Percentiles rank a stretch among this genome's conserved stretches.
phyloP scores from a whole-genome alignment of 306 rosid genomes.

The Alnus glutinosa region DNA sequence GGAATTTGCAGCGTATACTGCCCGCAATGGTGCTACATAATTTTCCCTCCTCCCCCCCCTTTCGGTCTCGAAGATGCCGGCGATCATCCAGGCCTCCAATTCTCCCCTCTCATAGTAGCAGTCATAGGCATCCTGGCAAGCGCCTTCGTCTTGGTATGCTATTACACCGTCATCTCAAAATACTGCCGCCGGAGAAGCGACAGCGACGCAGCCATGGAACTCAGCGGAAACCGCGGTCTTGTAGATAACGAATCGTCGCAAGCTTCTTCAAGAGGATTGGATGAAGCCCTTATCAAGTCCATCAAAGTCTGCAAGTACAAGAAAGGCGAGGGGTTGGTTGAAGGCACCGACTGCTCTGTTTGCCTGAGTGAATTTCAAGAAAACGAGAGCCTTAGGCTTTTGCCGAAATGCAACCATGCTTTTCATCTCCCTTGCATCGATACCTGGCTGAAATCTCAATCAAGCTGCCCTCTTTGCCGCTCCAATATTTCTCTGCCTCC shows the following conservation, averaged over 20 bases:
- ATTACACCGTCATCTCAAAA: conserved; percentile 63
- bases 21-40: conserved; percentile 75
- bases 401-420: conserved; percentile 79
- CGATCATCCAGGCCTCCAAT: conserved; percentile 29
- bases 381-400: conserved; percentile 57
- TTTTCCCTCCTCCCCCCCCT: conserved; percentile 77
- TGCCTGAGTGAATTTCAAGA: conserved; percentile 77
- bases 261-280: conserved; percentile 48
- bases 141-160: conserved; percentile 58
- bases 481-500: conserved; percentile 35
- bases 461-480: conserved; percentile 79
- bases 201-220: background rate
- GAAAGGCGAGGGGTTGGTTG: conserved; percentile 46
- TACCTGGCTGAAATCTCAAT: conserved; percentile 67
- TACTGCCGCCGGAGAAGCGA: conserved; percentile 42
- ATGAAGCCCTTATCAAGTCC: conserved; percentile 57
- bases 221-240: conserved; percentile 9
- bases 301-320: conserved; percentile 56
- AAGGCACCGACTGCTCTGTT: conserved; percentile 74
- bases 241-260: conserved; percentile 26
- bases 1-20: conserved; percentile 77
- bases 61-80: conserved; percentile 2
- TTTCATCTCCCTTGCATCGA: conserved; percentile 87
- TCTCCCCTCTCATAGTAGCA: conserved; percentile 77
- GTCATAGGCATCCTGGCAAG: conserved; percentile 68